These are phyloP conservation scores for Lindgomyces ingoldianus DNA, from an alignment of 495 filamentous ascomycete genomes.

Conservation along the genomic window DNA sequence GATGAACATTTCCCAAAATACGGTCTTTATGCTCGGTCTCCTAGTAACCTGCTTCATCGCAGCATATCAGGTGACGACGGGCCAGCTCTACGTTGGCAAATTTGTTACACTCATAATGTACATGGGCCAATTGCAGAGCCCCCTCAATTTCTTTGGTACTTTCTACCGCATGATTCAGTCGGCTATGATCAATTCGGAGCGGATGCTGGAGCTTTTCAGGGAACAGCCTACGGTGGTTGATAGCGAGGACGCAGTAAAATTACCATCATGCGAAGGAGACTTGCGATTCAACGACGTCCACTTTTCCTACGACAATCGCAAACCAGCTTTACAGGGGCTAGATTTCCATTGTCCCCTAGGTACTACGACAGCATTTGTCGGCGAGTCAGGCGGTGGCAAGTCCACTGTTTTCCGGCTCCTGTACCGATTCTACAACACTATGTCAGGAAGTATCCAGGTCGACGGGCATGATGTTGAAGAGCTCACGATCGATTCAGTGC, in stretches of 20 bases:
- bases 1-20: conserved; percentile 92
- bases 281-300: conserved; percentile 84
- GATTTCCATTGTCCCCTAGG: conserved; percentile 81
- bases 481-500: conserved; percentile 89
- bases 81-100: conserved; percentile 68
- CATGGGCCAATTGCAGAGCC: conserved; percentile 87
- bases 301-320: conserved; percentile 86
- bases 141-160: conserved; percentile 96
- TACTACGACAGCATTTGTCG: conserved; percentile 92
- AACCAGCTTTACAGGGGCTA: conserved; percentile 79
- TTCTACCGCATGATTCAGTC: conserved; percentile 97
- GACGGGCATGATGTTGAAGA: conserved; percentile 83
- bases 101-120: conserved; percentile 85
- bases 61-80: conserved; percentile 81
- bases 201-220: conserved; percentile 93
- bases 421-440: conserved; percentile 90
- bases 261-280: conserved; percentile 72
- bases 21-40: conserved; percentile 90
- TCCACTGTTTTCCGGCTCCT: conserved; percentile 95
- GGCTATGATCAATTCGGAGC: conserved; percentile 94
- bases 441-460: conserved; percentile 73
- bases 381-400: conserved; percentile 94
- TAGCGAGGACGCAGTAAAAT: conserved; percentile 53
- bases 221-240: conserved; percentile 90
- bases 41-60: conserved; percentile 81